Evolutionary conservation across 306 rosid genomes (phyloP), one percentile per base, ranked within the genome.

Genomic region (Cucurbita maxima): DNA sequence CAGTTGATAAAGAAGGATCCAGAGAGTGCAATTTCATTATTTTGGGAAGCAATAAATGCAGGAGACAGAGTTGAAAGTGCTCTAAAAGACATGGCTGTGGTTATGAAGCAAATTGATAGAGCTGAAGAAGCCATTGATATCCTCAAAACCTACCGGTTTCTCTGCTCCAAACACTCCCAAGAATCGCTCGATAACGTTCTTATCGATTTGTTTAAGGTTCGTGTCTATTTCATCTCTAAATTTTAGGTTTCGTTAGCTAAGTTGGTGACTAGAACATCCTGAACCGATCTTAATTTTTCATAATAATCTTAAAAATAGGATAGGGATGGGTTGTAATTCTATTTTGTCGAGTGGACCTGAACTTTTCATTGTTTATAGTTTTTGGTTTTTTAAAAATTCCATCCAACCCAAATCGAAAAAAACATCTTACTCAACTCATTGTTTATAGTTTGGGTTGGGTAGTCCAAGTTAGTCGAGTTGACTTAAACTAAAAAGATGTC

Each of bases 61-160:
- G 86, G 96, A 71, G 98, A 94, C 40, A 90, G 86, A 75, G 88
- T 94, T 11, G 98, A 94, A 30, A 91, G 98, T 81, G 97, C 98
- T 8, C 71, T 94, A 0, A 94, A 94, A 63, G 98, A 94, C 64
- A 90, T 94, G 98, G 95, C 95, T 0, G 95, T 94, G 22, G 97
- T 89, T 71, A 89, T 94, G 97, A 94, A 94, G 76, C 92, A 87
- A n/a, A 50, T 85, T 20, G 87, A 89, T 54, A 84, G 97, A 83
- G 75, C 86, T 0, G 88, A 87, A 72, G 96, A 94, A 85, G 98
- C 98, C 78, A 87, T 94, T 86, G 84, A 89, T 81, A 89, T 96
- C 3, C 78, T 94, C 34, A 76, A 77, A 69, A 82, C 96, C 0
- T 94, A 89, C 38, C 79, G 98, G 80, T 54, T 53, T 1, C 83